These are phyloP conservation scores for Diaporthe citriasiana DNA, from an alignment of 2,329 filamentous ascomycete species.

Conservation along the genomic window DNA sequence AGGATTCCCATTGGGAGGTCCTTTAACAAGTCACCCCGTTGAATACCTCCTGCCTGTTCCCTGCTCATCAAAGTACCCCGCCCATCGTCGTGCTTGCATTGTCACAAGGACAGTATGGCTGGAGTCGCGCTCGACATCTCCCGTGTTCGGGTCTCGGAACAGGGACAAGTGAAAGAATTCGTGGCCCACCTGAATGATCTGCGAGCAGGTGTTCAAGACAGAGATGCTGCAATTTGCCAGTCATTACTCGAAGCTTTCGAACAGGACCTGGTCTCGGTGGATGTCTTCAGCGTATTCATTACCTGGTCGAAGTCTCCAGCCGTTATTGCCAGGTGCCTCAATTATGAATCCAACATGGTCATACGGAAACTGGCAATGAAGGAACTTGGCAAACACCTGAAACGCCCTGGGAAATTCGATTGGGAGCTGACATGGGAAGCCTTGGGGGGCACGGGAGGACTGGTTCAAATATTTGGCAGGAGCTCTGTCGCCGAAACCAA, in stretches of 20 bases:
- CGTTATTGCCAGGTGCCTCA: conserved; percentile 12
- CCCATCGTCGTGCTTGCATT: not conserved
- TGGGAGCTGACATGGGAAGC: conserved; percentile 15
- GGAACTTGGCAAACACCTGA: conserved; percentile 18
- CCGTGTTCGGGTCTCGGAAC: not conserved
- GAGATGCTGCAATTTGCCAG: conserved; percentile 19
- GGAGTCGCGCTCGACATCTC: not conserved
- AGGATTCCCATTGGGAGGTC: accelerated
- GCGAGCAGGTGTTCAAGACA: not conserved
- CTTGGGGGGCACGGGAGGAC: not conserved
- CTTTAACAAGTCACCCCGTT: too few species aligned
- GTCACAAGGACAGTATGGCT: not conserved
- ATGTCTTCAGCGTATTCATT: conserved; percentile 27
- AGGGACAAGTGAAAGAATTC: not conserved
- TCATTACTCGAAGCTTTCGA: conserved; percentile 15
- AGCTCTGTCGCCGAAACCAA: conserved; percentile 31
- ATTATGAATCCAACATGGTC: not conserved
- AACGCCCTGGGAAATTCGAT: conserved; percentile 6
- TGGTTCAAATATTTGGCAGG: conserved; percentile 16
- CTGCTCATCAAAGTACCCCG: too few species aligned
- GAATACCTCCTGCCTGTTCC: not conserved
- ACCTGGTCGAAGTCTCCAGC: conserved; percentile 27
- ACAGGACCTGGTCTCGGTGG: not conserved
- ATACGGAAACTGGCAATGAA: conserved; percentile 4
- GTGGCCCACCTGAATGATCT: conserved; percentile 24